These are phyloP conservation scores for Blastobotrys chiropterorum DNA, from an alignment of 805 yeast species.

Conservation along the genomic window DNA sequence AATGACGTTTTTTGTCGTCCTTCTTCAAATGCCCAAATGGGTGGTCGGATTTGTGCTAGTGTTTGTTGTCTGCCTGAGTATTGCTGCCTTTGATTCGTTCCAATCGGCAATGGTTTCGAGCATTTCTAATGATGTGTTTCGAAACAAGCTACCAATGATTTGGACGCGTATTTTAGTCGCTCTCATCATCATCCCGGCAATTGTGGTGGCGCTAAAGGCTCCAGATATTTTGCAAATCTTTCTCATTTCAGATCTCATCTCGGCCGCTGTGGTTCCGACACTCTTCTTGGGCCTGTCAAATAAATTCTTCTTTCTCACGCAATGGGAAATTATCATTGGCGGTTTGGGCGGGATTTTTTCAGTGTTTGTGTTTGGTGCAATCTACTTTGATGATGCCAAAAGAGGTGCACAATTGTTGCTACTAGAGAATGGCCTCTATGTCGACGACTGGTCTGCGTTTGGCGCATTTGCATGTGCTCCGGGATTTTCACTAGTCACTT, in stretches of 20 bases:
- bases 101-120: slow-evolving; percentile 87
- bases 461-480: slow-evolving; percentile 94
- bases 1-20: slow-evolving; percentile 65
- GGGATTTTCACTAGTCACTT: too few relatives aligned
- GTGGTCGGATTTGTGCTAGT: slow-evolving; percentile 76
- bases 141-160: slow-evolving; percentile 64
- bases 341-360: slow-evolving; percentile 77
- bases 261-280: slow-evolving; percentile 81
- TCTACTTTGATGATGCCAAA: slow-evolving; percentile 64
- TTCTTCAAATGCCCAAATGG: slow-evolving; percentile 77
- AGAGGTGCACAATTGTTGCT: slow-evolving; percentile 74
- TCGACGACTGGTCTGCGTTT: slow-evolving; percentile 86
- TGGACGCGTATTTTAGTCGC: slow-evolving; percentile 68
- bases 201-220: slow-evolving; percentile 79
- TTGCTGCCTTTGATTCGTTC: slow-evolving; percentile 83
- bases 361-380: slow-evolving; percentile 77
- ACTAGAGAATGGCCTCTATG: slow-evolving; percentile 60
- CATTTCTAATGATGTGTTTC: slow-evolving; percentile 81
- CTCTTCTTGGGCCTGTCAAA: slow-evolving; percentile 72
- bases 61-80: slow-evolving; percentile 65
- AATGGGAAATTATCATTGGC: slow-evolving; percentile 75
- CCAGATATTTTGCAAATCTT: slow-evolving; percentile 80
- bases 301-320: slow-evolving; percentile 61
- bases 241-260: slow-evolving; percentile 83
- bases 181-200: slow-evolving; percentile 75